Evolutionary conservation across 495 filamentous ascomycete species (phyloP).

Genomic region (Lineolata rhizophorae): DNA sequence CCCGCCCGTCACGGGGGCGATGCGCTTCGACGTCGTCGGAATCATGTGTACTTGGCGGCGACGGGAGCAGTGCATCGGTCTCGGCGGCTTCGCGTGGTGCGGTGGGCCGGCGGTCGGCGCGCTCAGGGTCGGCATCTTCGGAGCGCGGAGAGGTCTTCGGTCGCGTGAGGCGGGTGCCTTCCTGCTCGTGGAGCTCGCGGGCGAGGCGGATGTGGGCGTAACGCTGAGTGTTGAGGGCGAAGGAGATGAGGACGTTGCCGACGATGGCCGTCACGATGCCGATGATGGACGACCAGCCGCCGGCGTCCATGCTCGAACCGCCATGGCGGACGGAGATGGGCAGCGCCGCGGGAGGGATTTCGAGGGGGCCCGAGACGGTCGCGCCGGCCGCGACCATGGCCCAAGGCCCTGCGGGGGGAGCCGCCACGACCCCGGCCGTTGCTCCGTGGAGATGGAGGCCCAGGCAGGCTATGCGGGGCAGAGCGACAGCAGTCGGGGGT

Average conservation of each 20-base stretch:
- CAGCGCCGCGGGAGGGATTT: no score
- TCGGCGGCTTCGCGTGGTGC: not conserved
- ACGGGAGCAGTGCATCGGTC: not conserved
- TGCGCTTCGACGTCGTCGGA: constrained; percentile 12
- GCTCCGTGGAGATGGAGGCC: no score
- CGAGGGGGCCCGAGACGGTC: no score
- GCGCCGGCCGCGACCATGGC: no score
- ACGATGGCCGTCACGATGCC: constrained; percentile 80
- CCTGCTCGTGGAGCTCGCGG: constrained; percentile 22
- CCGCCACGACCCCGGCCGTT: no score
- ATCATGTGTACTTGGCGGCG: no score
- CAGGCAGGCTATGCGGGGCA: no score
- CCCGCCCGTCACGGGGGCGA: no score
- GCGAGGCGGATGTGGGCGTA: constrained; percentile 77
- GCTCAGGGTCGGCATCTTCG: not conserved
- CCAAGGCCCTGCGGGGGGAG: no score
- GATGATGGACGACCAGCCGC: constrained; percentile 67
- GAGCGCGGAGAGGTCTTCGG: not conserved
- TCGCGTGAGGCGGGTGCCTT: constrained; percentile 1
- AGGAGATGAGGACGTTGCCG: constrained; percentile 80
- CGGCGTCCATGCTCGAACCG: constrained; percentile 1
- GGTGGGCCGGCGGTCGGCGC: not conserved
- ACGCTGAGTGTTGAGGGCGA: constrained; percentile 89
- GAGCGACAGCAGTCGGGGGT: no score
- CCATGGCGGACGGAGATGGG: constrained; percentile 1